Evolutionary conservation across 2,329 filamentous ascomycete genomes (phyloP), one percentile per base, ranked within the genome.

Genomic region (Fragosphaeria purpurea): DNA sequence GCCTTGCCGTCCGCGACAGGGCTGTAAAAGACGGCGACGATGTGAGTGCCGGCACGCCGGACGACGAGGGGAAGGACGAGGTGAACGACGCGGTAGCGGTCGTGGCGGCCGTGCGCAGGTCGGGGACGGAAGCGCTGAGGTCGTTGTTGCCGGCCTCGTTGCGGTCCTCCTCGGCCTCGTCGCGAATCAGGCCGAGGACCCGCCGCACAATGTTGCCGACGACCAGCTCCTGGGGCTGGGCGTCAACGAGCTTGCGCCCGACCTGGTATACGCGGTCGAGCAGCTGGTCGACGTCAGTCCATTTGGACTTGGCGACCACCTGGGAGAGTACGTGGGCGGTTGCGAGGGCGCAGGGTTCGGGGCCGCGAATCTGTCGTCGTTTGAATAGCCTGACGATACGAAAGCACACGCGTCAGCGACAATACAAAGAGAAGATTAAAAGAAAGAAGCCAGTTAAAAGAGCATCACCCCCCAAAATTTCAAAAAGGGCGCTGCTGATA

Each of bases 161-260:
- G 52, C 83, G 74, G 58, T 88, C 85, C 60, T 94, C 88, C 59
- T 87, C 84, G 40, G 87, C 86, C 62, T 97, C 90, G 62, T 96
- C 90, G 47, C 93, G 82, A 57, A 98, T 93, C 56, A 98, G 76
- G 42, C 89, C 87, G 39, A 98, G 73, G 3, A 97, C 86, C 55
- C 93, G 83, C 54, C 90, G 82, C 44, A 96, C 88, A 58, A 98
- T 90, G 62, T 98, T 98, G 48, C 89, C 91, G 43, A 96, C 88
- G 5, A 89, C 88, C 59, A 95, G 83, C 70, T 97, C 93, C 54
- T 85, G 80, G 12, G 91, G 91, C 61, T 95, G 88, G 7, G 93
- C 90, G 50, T 85, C 80, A 38, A 86, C 83, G 42, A 98, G 75
- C 50, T 82, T 80, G 59, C 82, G 78, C 50, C 93, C 93, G 31